Percentiles rank a stretch among this genome's conserved stretches.
These are phyloP conservation scores for Candida odintsovae DNA, from an alignment of 805 yeast genomes.

Conservation along the genomic window DNA sequence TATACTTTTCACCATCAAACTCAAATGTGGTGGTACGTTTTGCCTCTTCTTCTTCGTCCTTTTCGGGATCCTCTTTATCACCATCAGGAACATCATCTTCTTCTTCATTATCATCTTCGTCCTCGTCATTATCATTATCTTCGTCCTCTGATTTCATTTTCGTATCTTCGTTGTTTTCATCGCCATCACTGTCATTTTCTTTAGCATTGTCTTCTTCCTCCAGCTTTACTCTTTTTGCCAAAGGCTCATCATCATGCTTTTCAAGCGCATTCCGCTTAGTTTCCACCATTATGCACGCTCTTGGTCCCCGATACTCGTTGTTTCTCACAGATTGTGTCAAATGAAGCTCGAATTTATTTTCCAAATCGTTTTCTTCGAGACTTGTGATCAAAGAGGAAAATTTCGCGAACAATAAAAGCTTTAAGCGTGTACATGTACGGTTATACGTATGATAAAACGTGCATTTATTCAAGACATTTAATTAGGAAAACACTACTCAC, in stretches of 20 bases:
- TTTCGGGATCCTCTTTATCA: conserved; percentile 19
- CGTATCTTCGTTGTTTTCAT: conserved; percentile 13
- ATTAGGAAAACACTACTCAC: background rate
- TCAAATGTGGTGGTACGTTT: conserved; percentile 35
- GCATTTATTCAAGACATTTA: too few relatives aligned
- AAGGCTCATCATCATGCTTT: conserved; percentile 24
- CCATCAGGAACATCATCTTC: conserved; percentile 22
- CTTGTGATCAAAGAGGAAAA: too few relatives aligned
- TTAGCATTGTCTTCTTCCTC: conserved; percentile 24
- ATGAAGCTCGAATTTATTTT: background rate
- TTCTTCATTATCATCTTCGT: conserved; percentile 17
- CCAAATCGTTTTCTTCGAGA: background rate
- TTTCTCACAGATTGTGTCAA: background rate
- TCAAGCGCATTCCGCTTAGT: conserved; percentile 13
- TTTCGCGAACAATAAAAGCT: too few relatives aligned
- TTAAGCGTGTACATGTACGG: too few relatives aligned
- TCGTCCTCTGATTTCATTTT: conserved; percentile 14
- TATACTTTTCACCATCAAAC: conserved; percentile 70
- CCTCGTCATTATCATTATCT: conserved; percentile 16
- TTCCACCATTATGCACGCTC: conserved; percentile 6
- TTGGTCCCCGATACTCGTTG: background rate
- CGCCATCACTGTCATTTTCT: conserved; percentile 16
- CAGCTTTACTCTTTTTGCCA: conserved; percentile 22
- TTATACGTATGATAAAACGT: too few relatives aligned
- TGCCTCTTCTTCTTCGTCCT: conserved; percentile 28